Evolutionary conservation across 768 basidiomycete species (phyloP).

Genomic region (Naematelia encephala): DNA sequence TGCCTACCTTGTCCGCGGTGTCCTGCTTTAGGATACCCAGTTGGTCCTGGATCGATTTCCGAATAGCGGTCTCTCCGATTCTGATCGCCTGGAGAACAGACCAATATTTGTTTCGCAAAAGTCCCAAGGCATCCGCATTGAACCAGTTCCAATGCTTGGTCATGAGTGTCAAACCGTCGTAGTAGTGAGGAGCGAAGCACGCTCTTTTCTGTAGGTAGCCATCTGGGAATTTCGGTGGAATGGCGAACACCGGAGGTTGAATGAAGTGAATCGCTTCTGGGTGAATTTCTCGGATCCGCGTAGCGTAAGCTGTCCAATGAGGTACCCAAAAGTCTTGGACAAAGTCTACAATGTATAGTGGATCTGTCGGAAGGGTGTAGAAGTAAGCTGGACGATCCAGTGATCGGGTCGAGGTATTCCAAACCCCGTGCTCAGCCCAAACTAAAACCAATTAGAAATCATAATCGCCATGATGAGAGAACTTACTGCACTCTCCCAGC

Average conservation of each 20-base stretch:
- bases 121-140: slow-evolving; percentile 83
- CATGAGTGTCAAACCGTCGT: slow-evolving; percentile 51
- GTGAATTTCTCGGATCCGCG: slow-evolving; percentile 33
- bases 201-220: slow-evolving; percentile 35
- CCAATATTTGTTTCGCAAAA: slow-evolving; percentile 65
- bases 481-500: slow-evolving; percentile 50
- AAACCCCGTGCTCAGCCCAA: slow-evolving; percentile 51
- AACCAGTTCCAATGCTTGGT: slow-evolving; percentile 51
- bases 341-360: slow-evolving; percentile 26
- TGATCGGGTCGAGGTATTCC: slow-evolving; percentile 32
- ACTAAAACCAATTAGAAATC: slow-evolving; percentile 22
- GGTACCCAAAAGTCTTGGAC: slow-evolving; percentile 40
- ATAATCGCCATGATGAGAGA: background rate
- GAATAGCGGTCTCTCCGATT: slow-evolving; percentile 78
- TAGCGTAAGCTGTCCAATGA: slow-evolving; percentile 39
- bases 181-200: slow-evolving; percentile 44
- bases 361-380: slow-evolving; percentile 15
- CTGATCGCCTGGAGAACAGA: slow-evolving; percentile 63
- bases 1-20: slow-evolving; percentile 58
- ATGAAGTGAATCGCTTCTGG: slow-evolving; percentile 49
- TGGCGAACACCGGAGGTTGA: slow-evolving; percentile 45
- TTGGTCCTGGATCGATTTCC: slow-evolving; percentile 76
- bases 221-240: slow-evolving; percentile 40
- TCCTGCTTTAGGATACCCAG: slow-evolving; percentile 75
- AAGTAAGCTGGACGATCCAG: slow-evolving; percentile 44